Percentiles rank a stretch among this genome's conserved stretches.
Evolutionary conservation across 306 rosid genomes (phyloP).

Genomic region (Rosa lucieae): DNA sequence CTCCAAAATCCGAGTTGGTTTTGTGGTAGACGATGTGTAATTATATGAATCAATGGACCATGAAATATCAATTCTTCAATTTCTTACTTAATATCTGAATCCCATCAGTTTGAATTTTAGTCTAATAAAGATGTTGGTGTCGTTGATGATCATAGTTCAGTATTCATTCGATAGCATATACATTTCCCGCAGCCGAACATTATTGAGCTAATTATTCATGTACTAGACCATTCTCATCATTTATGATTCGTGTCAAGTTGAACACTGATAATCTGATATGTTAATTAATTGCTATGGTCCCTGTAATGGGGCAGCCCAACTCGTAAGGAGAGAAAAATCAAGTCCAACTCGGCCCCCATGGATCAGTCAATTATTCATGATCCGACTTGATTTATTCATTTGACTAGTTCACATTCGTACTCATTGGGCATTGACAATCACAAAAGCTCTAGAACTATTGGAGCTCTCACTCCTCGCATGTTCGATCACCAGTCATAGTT

Average conservation of each 20-base stretch:
- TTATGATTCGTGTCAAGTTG: not conserved
- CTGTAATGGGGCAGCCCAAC: not conserved
- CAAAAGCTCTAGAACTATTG: too few relatives aligned
- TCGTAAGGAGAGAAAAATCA: not conserved
- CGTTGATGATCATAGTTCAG: not conserved
- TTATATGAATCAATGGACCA: constrained; percentile 9
- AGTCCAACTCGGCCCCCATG: not conserved
- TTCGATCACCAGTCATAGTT: too few relatives aligned
- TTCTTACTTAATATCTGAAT: not conserved
- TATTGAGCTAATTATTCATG: not conserved
- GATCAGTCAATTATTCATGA: not conserved
- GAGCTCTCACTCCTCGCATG: not conserved
- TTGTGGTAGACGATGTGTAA: constrained; percentile 6
- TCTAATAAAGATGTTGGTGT: not conserved
- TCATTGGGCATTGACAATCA: too few relatives aligned
- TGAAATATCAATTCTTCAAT: constrained; percentile 9
- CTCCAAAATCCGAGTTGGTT: not conserved
- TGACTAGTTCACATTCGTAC: too few relatives aligned
- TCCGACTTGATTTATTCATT: too few relatives aligned
- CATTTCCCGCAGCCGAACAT: not conserved
- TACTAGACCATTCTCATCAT: not conserved
- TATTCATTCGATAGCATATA: not conserved
- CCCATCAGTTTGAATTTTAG: not conserved
- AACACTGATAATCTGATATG: too few relatives aligned
- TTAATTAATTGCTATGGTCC: not conserved